phyloP scores from a whole-genome alignment of 441 rosid genomes.

The Populus hybrid region DNA sequence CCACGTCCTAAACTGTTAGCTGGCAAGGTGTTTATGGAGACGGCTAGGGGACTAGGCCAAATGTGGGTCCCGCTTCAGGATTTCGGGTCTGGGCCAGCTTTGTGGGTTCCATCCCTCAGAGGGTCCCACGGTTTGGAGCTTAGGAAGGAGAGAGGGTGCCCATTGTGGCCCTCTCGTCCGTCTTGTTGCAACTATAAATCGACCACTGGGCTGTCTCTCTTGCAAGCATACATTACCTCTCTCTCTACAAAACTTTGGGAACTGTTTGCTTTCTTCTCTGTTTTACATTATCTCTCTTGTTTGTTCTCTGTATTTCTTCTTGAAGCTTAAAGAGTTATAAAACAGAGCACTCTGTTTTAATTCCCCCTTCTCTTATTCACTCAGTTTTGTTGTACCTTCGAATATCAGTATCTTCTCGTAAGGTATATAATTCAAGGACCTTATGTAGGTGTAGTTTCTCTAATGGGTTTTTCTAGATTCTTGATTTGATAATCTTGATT shows the following conservation, averaged over 20 bases:
- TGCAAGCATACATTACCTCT: conserved; percentile 25
- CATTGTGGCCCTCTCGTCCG: conserved; percentile 28
- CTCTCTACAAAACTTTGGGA: not conserved
- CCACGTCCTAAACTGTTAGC: conserved; percentile 29
- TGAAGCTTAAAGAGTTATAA: not conserved
- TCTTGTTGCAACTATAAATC: conserved; percentile 44
- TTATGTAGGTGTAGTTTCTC: conserved; percentile 1
- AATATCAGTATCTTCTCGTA: not conserved
- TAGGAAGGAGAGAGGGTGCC: not conserved
- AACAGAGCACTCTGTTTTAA: conserved; percentile 33
- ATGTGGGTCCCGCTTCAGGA: conserved; percentile 17
- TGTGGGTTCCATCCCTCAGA: not conserved
- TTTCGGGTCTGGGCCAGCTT: conserved; percentile 19
- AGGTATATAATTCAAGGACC: not conserved
- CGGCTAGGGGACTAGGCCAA: conserved; percentile 15
- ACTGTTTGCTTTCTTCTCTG: conserved; percentile 1
- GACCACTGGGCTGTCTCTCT: conserved; percentile 32
- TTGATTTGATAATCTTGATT: not conserved
- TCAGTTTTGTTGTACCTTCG: not conserved
- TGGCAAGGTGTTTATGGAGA: conserved; percentile 12
- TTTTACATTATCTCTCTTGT: not conserved
- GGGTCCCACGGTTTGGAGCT: not conserved
- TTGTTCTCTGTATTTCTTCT: not conserved
- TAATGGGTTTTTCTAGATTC: conserved; percentile 18
- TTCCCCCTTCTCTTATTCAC: conserved; percentile 6